These are phyloP conservation scores for Candida rishiriensis DNA, from an alignment of 805 yeast genomes.

Conservation along the genomic window DNA sequence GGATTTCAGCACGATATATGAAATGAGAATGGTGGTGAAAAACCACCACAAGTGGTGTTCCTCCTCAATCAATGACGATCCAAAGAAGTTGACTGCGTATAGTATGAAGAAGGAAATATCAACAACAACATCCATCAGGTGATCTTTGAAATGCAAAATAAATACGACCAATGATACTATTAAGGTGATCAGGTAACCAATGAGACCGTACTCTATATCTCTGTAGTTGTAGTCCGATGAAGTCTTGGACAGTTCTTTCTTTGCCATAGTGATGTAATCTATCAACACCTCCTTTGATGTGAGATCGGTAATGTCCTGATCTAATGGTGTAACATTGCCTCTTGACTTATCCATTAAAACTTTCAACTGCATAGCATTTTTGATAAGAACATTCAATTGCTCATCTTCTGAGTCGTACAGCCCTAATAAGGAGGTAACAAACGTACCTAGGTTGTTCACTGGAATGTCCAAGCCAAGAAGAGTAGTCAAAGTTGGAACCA, in stretches of 20 bases:
- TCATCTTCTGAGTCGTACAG: slow-evolving; percentile 40
- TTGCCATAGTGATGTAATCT: slow-evolving; percentile 41
- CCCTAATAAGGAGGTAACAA: slow-evolving; percentile 53
- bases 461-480: slow-evolving; percentile 66
- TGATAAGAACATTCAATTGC: slow-evolving; percentile 35
- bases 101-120: slow-evolving; percentile 28
- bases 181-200: slow-evolving; percentile 28
- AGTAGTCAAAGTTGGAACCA: slow-evolving; percentile 65
- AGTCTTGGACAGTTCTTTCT: slow-evolving; percentile 46
- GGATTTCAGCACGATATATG: slow-evolving; percentile 12
- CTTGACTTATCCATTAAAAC: slow-evolving; percentile 41
- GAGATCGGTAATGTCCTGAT: slow-evolving; percentile 10
- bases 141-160: slow-evolving; percentile 9
- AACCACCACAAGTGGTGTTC: slow-evolving; percentile 98
- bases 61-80: slow-evolving; percentile 89
- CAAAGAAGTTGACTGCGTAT: slow-evolving; percentile 61
- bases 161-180: slow-evolving; percentile 26
- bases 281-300: slow-evolving; percentile 6
- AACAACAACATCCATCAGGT: slow-evolving; percentile 14
- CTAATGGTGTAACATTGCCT: slow-evolving; percentile 17
- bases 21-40: slow-evolving; percentile 39
- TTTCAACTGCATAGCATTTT: slow-evolving; percentile 56
- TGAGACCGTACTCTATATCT: slow-evolving; percentile 42
- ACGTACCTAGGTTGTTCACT: slow-evolving; percentile 66
- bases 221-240: slow-evolving; percentile 70